Evolutionary conservation across 106 monocot genomes (phyloP).

Genomic region (Amphibolis antarctica): DNA sequence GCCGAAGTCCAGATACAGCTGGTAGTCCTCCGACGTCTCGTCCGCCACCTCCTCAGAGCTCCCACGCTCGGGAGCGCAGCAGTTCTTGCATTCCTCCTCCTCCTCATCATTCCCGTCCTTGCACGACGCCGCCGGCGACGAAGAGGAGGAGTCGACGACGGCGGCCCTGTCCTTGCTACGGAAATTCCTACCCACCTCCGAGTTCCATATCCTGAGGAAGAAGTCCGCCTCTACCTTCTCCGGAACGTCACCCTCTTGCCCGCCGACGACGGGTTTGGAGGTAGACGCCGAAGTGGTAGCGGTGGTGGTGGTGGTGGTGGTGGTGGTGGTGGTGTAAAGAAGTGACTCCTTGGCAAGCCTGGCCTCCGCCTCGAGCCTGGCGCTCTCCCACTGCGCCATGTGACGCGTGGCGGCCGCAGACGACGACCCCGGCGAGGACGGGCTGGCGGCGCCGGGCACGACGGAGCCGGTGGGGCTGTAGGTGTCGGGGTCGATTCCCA

Average conservation of each 20-base stretch:
- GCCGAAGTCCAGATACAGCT: conserved; percentile 53
- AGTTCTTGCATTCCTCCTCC: not conserved
- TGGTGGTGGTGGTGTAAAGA: conserved; percentile 30
- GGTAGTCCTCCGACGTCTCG: conserved; percentile 44
- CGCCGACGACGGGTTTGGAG: conserved; percentile 1
- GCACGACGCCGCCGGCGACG: not conserved
- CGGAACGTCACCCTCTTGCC: not conserved
- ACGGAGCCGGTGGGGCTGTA: conserved; percentile 33
- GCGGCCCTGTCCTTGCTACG: conserved; percentile 6
- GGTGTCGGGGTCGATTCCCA: conserved; percentile 56
- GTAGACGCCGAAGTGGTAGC: conserved; percentile 1
- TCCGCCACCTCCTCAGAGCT: not conserved
- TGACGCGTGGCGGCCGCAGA: conserved; percentile 48
- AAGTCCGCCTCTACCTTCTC: conserved; percentile 30
- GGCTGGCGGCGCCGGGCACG: conserved; percentile 6
- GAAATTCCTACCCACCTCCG: conserved; percentile 65
- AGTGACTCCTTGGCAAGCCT: conserved; percentile 42
- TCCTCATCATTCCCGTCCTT: not conserved
- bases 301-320: conserved; percentile 5
- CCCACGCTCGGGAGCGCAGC: not conserved
- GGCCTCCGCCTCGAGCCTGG: conserved; percentile 68
- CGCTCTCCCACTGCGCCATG: conserved; percentile 90
- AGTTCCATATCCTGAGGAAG: conserved; percentile 87
- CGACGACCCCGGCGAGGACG: conserved; percentile 4
- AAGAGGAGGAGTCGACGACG: not conserved